These are phyloP conservation scores for Aspergillus latus DNA, from an alignment of 2,329 filamentous ascomycete species.

Conservation along the genomic window DNA sequence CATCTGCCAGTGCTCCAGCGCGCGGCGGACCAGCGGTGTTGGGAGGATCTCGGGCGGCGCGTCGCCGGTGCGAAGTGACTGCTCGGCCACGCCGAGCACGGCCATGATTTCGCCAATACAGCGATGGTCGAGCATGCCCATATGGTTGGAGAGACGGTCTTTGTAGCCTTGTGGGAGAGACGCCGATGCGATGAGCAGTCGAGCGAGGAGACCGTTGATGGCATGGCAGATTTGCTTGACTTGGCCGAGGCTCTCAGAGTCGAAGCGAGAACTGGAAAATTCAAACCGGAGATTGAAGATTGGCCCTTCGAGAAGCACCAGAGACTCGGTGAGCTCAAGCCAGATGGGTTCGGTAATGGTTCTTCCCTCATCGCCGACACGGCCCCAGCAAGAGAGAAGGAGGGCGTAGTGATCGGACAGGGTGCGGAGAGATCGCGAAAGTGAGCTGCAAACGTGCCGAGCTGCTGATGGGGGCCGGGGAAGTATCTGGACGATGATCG, in stretches of 20 bases:
- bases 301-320: slow-evolving; percentile 35
- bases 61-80: slow-evolving; percentile 50
- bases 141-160: slow-evolving; percentile 37
- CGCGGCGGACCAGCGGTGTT: slow-evolving; percentile 46
- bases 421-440: slow-evolving; percentile 46
- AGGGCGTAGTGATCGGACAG: slow-evolving; percentile 53
- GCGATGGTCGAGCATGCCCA: slow-evolving; percentile 46
- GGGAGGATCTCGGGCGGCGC: slow-evolving; percentile 51
- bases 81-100: slow-evolving; percentile 49
- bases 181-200: slow-evolving; percentile 37
- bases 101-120: slow-evolving; percentile 54
- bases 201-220: slow-evolving; percentile 35
- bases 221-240: slow-evolving; percentile 35
- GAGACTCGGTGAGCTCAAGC: slow-evolving; percentile 33
- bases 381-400: slow-evolving; percentile 48
- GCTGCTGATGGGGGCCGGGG: slow-evolving; percentile 51
- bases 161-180: slow-evolving; percentile 43
- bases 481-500: slow-evolving; percentile 49
- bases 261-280: slow-evolving; percentile 42
- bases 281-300: slow-evolving; percentile 40
- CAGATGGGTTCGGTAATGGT: slow-evolving; percentile 33
- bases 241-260: slow-evolving; percentile 32
- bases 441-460: slow-evolving; percentile 45
- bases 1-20: slow-evolving; percentile 30
- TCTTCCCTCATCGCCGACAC: slow-evolving; percentile 23